Base-by-base conservation (phyloP, 2,329 filamentous ascomycete genomes). In the Beauveria asiatica region DNA sequence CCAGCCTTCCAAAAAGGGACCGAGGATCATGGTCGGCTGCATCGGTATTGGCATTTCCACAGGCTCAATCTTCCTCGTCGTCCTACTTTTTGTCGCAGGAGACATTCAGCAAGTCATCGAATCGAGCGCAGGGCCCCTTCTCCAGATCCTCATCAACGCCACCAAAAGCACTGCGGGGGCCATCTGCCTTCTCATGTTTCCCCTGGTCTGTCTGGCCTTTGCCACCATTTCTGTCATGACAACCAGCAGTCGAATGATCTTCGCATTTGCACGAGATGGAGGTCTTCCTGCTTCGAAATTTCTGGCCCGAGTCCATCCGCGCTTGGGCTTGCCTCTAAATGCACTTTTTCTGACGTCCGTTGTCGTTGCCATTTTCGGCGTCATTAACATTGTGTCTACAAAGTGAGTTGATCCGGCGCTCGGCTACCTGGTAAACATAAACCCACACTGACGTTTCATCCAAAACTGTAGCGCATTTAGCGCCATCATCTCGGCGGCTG, bases 401-500 rank as follows among this genome's bases (percentile, higher is more conserved):
- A 83, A 48, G 30, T 62, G n/a, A 52, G 57, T 17, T 25, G 3
- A n/a, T 3, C 21, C 1, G 13, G 4, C 7, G 39, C 13, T n/a
- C 7, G n/a, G 10, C 39, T 2, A 19, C 10, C 25, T 2, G 23
- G 1, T 4, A n/a, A n/a, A n/a, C n/a, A n/a, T 23, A n/a, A 9
- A 21, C 5, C 27, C 46, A 17, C 6, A 17, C 57, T 52, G 6
- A 52, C 27, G 16, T 23, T 13, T 8, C 11, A 49, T 19, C 5
- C 7, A n/a, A n/a, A n/a, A 45, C 2, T 11, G 3, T 23, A 73
- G 80, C 62, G 87, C 87, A 0, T 89, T 90, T 72, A 89, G 87
- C 46, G 87, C 87, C 16, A 88, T 90, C 65, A 80, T 88, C 1
- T 84, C 86, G 0, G 83, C 87, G 0, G 87, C 86, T 0, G 88